Conservation (phyloP, 2,329 filamentous ascomycete genomes). For the Colletotrichum sp. region DNA sequence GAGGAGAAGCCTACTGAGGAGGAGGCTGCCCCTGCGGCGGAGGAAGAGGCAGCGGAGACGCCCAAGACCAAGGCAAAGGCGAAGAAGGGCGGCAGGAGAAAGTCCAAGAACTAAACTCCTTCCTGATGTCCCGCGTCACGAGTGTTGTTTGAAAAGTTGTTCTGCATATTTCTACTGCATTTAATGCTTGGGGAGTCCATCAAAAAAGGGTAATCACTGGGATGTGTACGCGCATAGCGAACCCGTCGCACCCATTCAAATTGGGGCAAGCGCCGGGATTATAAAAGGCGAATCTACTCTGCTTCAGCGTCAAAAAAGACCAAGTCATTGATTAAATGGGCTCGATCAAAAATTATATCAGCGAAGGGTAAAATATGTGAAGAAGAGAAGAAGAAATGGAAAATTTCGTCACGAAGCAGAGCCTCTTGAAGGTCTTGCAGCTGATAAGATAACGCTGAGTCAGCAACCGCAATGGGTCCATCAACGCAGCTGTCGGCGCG, state of each 20-base stretch:
- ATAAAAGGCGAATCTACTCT: slow-evolving; percentile 62
- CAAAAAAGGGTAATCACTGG: background rate
- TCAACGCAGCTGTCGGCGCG: background rate
- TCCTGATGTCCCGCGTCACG: slow-evolving; percentile 16
- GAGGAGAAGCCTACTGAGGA: slow-evolving; percentile 42
- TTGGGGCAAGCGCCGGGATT: slow-evolving; percentile 59
- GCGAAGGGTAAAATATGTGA: slow-evolving; percentile 54
- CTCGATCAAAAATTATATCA: slow-evolving; percentile 40
- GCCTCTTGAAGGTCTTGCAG: background rate
- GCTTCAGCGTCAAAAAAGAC: slow-evolving; percentile 56
- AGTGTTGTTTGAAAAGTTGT: background rate
- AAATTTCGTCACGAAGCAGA: background rate
- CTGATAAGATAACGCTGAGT: slow-evolving; percentile 21
- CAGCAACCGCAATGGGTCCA: background rate
- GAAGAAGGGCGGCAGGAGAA: slow-evolving; percentile 30
- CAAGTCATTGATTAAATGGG: slow-evolving; percentile 40
- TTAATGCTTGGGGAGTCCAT: background rate
- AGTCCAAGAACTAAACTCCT: slow-evolving; percentile 39
- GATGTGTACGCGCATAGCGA: slow-evolving; percentile 67
- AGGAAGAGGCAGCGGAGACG: slow-evolving; percentile 28
- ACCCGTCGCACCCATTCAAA: slow-evolving; percentile 57
- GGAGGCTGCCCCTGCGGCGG: slow-evolving; percentile 31
- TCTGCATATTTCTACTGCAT: background rate
- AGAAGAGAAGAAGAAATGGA: slow-evolving; percentile 33
- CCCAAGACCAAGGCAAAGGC: slow-evolving; percentile 37